These are phyloP conservation scores for Paxillus involutus DNA, from an alignment of 768 basidiomycete genomes.

Conservation along the genomic window DNA sequence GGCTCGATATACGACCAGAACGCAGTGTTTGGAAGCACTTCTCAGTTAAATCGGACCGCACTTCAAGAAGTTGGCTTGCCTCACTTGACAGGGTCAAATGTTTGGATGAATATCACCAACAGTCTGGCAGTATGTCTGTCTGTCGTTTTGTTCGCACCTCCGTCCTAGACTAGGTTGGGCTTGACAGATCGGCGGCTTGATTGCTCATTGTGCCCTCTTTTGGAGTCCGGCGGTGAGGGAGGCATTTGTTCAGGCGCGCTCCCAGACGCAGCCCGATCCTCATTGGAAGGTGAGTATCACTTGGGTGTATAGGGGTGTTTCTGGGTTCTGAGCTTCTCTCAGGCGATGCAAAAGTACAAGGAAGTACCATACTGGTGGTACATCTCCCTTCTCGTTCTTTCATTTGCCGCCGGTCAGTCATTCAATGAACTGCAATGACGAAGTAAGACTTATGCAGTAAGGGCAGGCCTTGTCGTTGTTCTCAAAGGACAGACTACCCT, in stretches of 20 bases:
- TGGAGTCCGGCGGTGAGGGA: constrained; percentile 52
- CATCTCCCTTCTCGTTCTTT: constrained; percentile 41
- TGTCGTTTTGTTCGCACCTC: background rate
- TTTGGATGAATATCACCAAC: constrained; percentile 46
- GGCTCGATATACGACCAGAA: constrained; percentile 55
- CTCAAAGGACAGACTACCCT: constrained; percentile 60
- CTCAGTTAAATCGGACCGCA: constrained; percentile 54
- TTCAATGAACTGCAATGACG: background rate
- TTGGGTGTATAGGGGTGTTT: background rate
- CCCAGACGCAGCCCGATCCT: constrained; percentile 50
- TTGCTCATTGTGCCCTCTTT: constrained; percentile 56
- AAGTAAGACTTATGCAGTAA: background rate
- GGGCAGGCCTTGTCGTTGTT: constrained; percentile 52
- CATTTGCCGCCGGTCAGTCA: constrained; percentile 55
- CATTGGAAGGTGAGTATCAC: constrained; percentile 46
- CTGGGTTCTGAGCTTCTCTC: background rate
- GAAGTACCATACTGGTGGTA: constrained; percentile 69
- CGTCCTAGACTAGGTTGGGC: background rate
- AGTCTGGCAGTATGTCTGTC: constrained; percentile 44
- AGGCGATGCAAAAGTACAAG: constrained; percentile 59
- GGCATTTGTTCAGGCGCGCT: constrained; percentile 49
- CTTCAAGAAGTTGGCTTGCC: constrained; percentile 50
- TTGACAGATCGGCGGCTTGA: constrained; percentile 54
- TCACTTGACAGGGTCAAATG: constrained; percentile 50
- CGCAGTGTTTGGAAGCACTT: constrained; percentile 51